These are phyloP conservation scores for Parmales sp. DNA, from an alignment of 108 stramenopile species.

Conservation along the genomic window DNA sequence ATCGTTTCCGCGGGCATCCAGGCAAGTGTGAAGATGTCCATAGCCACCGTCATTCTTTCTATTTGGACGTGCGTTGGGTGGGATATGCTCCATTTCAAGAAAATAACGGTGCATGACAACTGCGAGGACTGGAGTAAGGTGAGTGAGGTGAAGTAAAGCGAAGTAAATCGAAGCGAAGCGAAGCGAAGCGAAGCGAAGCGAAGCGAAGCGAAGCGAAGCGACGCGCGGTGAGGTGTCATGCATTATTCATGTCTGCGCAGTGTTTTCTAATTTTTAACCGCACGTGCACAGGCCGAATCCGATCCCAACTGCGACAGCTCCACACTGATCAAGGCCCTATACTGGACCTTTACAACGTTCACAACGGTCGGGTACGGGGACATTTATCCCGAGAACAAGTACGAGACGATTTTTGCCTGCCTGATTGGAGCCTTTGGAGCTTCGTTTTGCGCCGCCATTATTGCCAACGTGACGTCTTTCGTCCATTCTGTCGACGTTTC, in stretches of 20 bases:
- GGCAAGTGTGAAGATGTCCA: neutral
- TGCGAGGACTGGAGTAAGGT: neutral
- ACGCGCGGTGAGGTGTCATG: no score
- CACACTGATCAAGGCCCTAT: constrained; percentile 15
- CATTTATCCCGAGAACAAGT: constrained; percentile 34
- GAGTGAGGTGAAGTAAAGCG: neutral
- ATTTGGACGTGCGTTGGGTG: neutral
- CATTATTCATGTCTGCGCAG: no score
- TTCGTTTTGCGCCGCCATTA: constrained; percentile 37
- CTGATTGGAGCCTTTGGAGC: constrained; percentile 31
- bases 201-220: no score
- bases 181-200: no score
- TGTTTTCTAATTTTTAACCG: no score
- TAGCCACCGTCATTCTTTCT: neutral
- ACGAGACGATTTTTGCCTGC: constrained; percentile 34
- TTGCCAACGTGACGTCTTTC: constrained; percentile 47
- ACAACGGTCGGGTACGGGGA: constrained; percentile 68
- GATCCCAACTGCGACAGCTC: no score
- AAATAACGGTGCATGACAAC: neutral
- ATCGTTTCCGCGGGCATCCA: neutral
- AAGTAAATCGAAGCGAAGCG: no score
- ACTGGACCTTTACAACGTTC: constrained; percentile 53
- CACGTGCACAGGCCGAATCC: no score
- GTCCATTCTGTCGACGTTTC: constrained; percentile 38
- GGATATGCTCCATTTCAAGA: neutral